A percentile compares a stretch with the other conserved stretches of the same genome.
phyloP scores from a whole-genome alignment of 331 rosid species.

The Rhamnella rubrinervis region DNA sequence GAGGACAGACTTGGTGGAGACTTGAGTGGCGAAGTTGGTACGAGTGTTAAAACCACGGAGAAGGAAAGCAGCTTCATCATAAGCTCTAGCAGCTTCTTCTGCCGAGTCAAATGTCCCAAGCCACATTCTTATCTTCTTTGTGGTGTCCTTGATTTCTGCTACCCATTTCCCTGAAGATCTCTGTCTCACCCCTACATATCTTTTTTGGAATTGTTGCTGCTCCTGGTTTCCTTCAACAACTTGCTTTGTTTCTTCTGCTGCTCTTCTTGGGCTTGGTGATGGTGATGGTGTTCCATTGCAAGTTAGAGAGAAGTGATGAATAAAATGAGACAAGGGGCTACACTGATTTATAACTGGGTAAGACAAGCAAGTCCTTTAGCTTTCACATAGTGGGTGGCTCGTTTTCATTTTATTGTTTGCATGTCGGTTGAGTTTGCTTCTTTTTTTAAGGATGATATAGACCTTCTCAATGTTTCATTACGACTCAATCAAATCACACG shows the following conservation, averaged over 20 bases:
- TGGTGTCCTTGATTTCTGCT: conserved; percentile 90
- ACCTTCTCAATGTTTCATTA: conserved; percentile 16
- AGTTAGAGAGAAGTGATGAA: background rate
- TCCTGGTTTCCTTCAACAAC: conserved; percentile 26
- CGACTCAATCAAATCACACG: conserved; percentile 19
- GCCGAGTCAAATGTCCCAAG: conserved; percentile 76
- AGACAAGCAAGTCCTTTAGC: background rate
- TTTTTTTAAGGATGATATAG: conserved; percentile 17
- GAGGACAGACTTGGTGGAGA: conserved; percentile 48
- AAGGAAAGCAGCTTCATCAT: conserved; percentile 82
- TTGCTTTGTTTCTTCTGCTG: conserved; percentile 18
- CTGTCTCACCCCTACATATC: conserved; percentile 80
- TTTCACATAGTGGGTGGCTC: conserved; percentile 59
- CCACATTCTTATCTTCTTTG: conserved; percentile 80
- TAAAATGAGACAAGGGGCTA: background rate
- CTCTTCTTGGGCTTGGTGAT: conserved; percentile 21
- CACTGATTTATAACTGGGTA: background rate
- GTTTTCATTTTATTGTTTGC: conserved; percentile 39
- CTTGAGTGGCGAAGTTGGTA: conserved; percentile 60
- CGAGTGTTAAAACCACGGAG: conserved; percentile 74
- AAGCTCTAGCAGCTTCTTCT: conserved; percentile 88
- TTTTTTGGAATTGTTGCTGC: conserved; percentile 26
- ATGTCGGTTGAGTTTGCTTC: conserved; percentile 6
- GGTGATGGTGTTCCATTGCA: conserved; percentile 27
- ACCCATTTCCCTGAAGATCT: conserved; percentile 95